phyloP scores from a whole-genome alignment of 164 flowering plant genomes.

The Kalanchoe fedtschenkoi region DNA sequence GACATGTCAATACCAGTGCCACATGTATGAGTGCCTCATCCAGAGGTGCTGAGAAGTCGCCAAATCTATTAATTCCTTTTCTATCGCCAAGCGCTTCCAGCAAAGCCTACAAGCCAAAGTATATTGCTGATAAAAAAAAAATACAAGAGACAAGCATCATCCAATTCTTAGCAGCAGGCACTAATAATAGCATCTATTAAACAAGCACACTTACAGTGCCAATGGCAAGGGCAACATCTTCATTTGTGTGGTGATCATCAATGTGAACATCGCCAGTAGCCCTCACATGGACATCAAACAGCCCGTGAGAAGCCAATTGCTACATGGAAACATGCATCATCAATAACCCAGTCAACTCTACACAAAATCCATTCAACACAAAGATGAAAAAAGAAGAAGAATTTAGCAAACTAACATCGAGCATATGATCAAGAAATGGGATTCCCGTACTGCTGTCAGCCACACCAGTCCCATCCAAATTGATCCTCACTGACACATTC shows the following conservation, averaged over 20 bases:
- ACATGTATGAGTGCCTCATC: slow-evolving; percentile 94
- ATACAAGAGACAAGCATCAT: slow-evolving; percentile 6
- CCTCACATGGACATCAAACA: slow-evolving; percentile 81
- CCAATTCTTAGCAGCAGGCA: no score
- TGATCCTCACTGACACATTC: slow-evolving; percentile 59
- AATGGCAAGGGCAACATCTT: slow-evolving; percentile 96
- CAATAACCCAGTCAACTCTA: neutral
- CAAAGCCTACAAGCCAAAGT: slow-evolving; percentile 70
- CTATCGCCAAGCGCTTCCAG: slow-evolving; percentile 88
- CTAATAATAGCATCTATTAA: neutral
- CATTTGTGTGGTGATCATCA: slow-evolving; percentile 97
- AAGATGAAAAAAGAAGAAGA: neutral
- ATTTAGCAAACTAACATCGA: slow-evolving; percentile 54
- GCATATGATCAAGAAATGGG: slow-evolving; percentile 95
- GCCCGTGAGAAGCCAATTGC: slow-evolving; percentile 99
- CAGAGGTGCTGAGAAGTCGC: slow-evolving; percentile 93
- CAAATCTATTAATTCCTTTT: slow-evolving; percentile 89
- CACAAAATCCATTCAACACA: neutral
- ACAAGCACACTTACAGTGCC: slow-evolving; percentile 52
- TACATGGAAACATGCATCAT: slow-evolving; percentile 14
- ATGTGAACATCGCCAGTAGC: slow-evolving; percentile 89
- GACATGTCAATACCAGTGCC: slow-evolving; percentile 43
- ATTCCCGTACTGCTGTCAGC: slow-evolving; percentile 64
- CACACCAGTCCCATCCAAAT: slow-evolving; percentile 77
- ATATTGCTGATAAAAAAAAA: no score